Conservation (phyloP, 2,329 filamentous ascomycete genomes). For the Paecilomyces formosus region DNA sequence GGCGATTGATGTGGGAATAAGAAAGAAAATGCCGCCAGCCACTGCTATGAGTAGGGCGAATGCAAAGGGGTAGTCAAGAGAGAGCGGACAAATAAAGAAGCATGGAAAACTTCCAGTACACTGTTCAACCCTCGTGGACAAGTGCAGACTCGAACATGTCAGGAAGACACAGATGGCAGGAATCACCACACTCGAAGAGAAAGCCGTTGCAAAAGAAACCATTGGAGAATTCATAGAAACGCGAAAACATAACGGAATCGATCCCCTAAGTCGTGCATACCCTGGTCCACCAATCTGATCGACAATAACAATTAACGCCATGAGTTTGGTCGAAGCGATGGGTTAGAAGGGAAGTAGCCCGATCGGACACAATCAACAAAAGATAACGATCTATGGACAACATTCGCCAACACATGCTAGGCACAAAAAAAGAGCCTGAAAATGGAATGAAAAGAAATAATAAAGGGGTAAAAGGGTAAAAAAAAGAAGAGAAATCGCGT, state of each 20-base stretch:
- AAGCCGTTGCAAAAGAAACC: not conserved
- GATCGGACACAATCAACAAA: conserved; percentile 18
- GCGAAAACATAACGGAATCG: not conserved
- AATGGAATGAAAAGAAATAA: conserved; percentile 15
- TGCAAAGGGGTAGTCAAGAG: not conserved
- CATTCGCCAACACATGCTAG: conserved; percentile 19
- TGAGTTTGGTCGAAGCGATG: conserved; percentile 2
- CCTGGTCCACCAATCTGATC: not conserved
- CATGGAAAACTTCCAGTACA: not conserved
- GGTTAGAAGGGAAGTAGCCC: conserved; percentile 22
- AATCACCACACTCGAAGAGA: not conserved
- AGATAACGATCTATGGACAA: conserved; percentile 31
- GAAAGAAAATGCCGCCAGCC: not conserved
- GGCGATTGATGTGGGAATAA: not conserved
- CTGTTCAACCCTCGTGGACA: not conserved
- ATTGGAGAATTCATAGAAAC: not conserved
- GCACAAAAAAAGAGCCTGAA: conserved; percentile 25
- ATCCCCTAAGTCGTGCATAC: not conserved
- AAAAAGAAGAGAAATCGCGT: conserved; percentile 18
- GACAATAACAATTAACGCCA: conserved; percentile 6
- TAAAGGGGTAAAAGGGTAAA: conserved; percentile 2
- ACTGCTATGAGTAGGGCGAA: not conserved
- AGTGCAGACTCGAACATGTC: not conserved
- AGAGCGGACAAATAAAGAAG: not conserved
- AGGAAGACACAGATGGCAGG: not conserved